A percentile compares a stretch with the other conserved stretches of the same genome.
phyloP scores from a whole-genome alignment of 768 basidiomycete genomes.

The Suillus tomentosus region DNA sequence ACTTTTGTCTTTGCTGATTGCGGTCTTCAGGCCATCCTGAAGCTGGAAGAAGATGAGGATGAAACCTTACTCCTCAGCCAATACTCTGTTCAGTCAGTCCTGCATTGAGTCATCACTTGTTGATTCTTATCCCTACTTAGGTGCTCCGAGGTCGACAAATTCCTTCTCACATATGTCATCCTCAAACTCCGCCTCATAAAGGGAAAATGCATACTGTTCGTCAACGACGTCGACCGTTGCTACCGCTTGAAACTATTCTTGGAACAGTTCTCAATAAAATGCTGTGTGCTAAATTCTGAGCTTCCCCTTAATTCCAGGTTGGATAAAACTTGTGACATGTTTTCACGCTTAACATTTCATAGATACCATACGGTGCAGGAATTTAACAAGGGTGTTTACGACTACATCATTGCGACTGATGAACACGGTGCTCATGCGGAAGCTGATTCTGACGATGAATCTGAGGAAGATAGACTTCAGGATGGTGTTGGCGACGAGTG shows the following conservation, averaged over 20 bases:
- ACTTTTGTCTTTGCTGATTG: conserved; percentile 3
- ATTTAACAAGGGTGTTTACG: conserved; percentile 97
- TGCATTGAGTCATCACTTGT: neutral
- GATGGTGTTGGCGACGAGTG: conserved; percentile 29
- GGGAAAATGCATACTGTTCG: conserved; percentile 96
- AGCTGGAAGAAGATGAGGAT: conserved; percentile 85
- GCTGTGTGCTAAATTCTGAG: conserved; percentile 95
- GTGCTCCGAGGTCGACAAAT: conserved; percentile 95
- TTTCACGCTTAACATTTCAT: neutral
- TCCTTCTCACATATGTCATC: conserved; percentile 93
- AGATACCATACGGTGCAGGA: conserved; percentile 98
- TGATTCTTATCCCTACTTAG: conserved; percentile 36
- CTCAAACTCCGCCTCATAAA: conserved; percentile 94
- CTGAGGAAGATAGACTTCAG: conserved; percentile 29
- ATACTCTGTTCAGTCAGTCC: conserved; percentile 72
- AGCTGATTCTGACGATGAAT: conserved; percentile 50
- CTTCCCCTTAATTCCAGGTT: conserved; percentile 91
- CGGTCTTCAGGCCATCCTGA: conserved; percentile 68
- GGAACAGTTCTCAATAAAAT: conserved; percentile 96
- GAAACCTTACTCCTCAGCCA: conserved; percentile 81
- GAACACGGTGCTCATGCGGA: conserved; percentile 66
- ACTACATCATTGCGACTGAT: conserved; percentile 98
- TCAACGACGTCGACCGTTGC: conserved; percentile 92
- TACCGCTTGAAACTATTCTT: conserved; percentile 98
- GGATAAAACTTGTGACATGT: conserved; percentile 2